These are phyloP conservation scores for Phytophthora ohioensis DNA, from an alignment of 352 stramenopile species.

Conservation along the genomic window DNA sequence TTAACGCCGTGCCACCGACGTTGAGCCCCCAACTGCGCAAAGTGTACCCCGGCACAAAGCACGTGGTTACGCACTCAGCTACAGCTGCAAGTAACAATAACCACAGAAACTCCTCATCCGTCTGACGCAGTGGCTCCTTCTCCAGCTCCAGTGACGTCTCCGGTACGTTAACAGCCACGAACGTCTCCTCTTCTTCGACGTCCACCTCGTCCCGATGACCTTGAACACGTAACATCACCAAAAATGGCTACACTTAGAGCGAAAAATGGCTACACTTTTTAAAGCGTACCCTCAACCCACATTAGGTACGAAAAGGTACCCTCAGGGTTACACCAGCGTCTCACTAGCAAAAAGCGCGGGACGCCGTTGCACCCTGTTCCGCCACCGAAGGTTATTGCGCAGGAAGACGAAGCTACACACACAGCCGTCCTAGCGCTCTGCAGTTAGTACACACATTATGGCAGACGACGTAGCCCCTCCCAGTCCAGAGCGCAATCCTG, in stretches of 20 bases:
- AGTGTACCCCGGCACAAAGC: constrained; percentile 69
- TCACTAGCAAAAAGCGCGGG: constrained; percentile 33
- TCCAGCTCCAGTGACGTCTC: constrained; percentile 24
- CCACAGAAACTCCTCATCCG: constrained; percentile 73
- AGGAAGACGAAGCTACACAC: constrained; percentile 13
- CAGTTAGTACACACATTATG: constrained; percentile 20
- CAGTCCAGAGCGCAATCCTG: constrained; percentile 17
- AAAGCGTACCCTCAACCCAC: not conserved
- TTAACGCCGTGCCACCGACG: constrained; percentile 73
- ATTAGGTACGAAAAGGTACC: constrained; percentile 18
- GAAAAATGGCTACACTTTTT: constrained; percentile 6
- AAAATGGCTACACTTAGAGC: constrained; percentile 8
- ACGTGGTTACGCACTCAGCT: constrained; percentile 85
- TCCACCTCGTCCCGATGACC: constrained; percentile 19
- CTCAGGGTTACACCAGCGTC: constrained; percentile 9
- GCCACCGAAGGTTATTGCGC: constrained; percentile 2
- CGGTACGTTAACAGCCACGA: constrained; percentile 7
- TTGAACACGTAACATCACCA: constrained; percentile 38
- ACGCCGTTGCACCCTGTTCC: not conserved
- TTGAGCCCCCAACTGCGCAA: constrained; percentile 57
- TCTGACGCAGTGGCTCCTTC: constrained; percentile 41
- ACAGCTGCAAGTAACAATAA: constrained; percentile 70
- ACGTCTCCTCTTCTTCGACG: constrained; percentile 9
- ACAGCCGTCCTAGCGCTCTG: not conserved
- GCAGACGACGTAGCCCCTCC: constrained; percentile 20